Evolutionary conservation across 306 rosid genomes (phyloP), one percentile per base, ranked within the genome.

Genomic region (Arachis hypogaea): DNA sequence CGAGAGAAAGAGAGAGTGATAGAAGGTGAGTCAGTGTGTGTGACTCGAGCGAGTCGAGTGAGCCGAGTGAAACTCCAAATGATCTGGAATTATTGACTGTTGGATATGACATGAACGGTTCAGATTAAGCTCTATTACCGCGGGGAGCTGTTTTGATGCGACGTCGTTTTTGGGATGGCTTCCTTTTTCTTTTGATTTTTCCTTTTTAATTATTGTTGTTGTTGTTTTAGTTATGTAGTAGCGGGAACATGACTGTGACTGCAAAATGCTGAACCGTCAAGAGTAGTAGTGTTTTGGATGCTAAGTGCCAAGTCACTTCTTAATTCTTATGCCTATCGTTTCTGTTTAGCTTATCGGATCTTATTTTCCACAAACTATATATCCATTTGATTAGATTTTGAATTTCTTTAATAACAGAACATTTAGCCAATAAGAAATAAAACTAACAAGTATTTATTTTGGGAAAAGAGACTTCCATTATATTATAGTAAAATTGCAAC

Each of bases 1-100:
- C 60, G 46, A 9, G 41, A 10, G 38, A 41, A 28, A 64, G 77
- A 59, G 80, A 50, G 64, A 79, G 60, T 59, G 76, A 64, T 50
- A 59, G 85, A 77, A 69, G 82, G 78, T 74, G 86, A 88, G 82
- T 74, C 55, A 12, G 5, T 14, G 22, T 29, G 66, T 73, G 81
- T 82, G 82, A 33, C 38, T 69, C 66, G 41, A 71, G 59, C 40
- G 45, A 55, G 38, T 5, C 41, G 67, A 62, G 70, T 33, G 52
- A 74, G 58, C 49, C 70, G 49, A 73, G 44, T 33, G 9, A 57
- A 46, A 61, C 55, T 72, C 60, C 62, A 47, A 16, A 7, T 38
- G 1, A 2, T 12, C 49, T 5, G 16, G 28, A 10, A 11, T 0
- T 52, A 54, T 5, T 10, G 12, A 45, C 79, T 75, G 72, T 80